Base-by-base conservation (phyloP, 2,329 filamentous ascomycete species). In the Scolecobasidium constrictum region DNA sequence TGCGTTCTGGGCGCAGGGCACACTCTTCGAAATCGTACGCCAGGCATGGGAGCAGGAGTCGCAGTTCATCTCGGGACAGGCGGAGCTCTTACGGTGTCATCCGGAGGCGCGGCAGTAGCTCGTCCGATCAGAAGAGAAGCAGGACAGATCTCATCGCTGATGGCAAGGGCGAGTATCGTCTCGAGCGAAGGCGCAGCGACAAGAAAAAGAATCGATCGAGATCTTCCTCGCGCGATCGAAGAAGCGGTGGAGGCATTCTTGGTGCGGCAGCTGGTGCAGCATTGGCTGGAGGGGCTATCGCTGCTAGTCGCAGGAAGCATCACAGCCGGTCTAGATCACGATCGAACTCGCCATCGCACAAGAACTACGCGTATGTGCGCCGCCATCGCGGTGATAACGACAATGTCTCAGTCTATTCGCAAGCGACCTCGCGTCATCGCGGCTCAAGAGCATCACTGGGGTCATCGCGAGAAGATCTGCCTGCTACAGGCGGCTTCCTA, bases 401-500 rank as follows among this genome's bases (percentile, higher is more conserved):
- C 35, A 41, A 22, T 40, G 11, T 43, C 20, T 31, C 42, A 13
- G 15, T 44, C 4, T 40, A 45, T 34, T 22, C 23, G 7, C 20
- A 38, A 26, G n/a, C 23, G 16, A 36, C 19, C 13, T 16, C 18
- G 38, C 35, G 42, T 11, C 26, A 11, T 38, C 39, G 26, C 17
- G 43, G 43, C n/a, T 40, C 38, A 23, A 22, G 36, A 15, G 19
- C 26, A 7, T 45, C 43, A 6, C 20, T 40, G 5, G 28, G 28
- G 13, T 45, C 42, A 26, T 45, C 43, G 9, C 16, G 31, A 5
- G 43, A 40, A 22, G 38, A 41, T 41, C 19, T 40, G 7, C 6
- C 37, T 6, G 16, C 38, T 18, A 55, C 19, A 13, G 68, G 72
- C 47, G 74, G 78, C 31, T 68, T 77, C 42, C 63, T 86, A 35